phyloP scores from a whole-genome alignment of 257 asterid genomes.

The Coffea canephora region DNA sequence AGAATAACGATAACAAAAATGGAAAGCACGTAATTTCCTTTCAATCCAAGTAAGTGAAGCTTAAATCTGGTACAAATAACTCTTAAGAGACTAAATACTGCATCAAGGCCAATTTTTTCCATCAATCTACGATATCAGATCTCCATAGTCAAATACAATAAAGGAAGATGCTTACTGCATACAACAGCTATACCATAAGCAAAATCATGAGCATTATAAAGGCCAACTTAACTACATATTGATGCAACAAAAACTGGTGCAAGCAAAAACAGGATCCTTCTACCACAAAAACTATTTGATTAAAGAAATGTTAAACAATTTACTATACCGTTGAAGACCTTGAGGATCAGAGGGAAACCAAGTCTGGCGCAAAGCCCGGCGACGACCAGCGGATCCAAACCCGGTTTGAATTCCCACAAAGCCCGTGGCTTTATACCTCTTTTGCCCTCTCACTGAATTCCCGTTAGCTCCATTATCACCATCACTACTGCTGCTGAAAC shows the following conservation, averaged over 20 bases:
- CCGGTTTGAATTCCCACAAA: constrained; percentile 97
- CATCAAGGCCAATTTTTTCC: background rate
- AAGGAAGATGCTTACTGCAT: no score
- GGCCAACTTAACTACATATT: background rate
- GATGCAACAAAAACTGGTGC: background rate
- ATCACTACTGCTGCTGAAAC: constrained; percentile 1
- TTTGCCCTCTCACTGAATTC: constrained; percentile 37
- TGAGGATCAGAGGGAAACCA: constrained; percentile 93
- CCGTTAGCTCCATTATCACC: constrained; percentile 20
- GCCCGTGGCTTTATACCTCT: constrained; percentile 84
- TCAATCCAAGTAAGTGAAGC: background rate
- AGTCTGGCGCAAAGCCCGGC: constrained; percentile 71
- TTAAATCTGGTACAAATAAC: background rate
- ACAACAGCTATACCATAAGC: background rate
- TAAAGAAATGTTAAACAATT: background rate
- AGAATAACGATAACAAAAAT: background rate
- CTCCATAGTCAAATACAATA: background rate
- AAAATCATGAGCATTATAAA: background rate
- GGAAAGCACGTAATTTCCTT: background rate
- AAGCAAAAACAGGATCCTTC: background rate
- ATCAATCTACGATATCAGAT: background rate
- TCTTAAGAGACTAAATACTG: background rate
- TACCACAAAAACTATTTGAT: background rate
- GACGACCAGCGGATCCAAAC: constrained; percentile 75
- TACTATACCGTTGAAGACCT: constrained; percentile 64